Percentiles rank a stretch among this genome's conserved stretches.
phyloP scores from a whole-genome alignment of 2,329 filamentous ascomycete genomes.

The Tetracladium maxilliforme region DNA sequence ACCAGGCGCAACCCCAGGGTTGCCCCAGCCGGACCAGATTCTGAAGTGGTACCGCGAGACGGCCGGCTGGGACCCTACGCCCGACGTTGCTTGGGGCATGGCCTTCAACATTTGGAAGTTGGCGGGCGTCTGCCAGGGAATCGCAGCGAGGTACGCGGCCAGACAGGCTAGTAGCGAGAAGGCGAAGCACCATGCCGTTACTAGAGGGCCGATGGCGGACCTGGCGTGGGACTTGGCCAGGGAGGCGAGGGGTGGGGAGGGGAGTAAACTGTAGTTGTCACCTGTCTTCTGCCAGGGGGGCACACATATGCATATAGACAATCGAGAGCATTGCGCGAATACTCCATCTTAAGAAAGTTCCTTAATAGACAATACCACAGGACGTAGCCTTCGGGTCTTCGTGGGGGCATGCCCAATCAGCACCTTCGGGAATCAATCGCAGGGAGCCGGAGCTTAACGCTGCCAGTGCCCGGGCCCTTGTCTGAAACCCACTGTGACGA shows the following conservation, averaged over 20 bases:
- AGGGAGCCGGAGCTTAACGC: too few species aligned
- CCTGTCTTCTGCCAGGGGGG: too few species aligned
- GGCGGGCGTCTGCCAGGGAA: constrained; percentile 64
- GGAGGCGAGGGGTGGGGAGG: constrained; percentile 22
- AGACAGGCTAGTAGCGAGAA: constrained; percentile 75
- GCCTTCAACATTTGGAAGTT: constrained; percentile 48
- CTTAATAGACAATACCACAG: too few species aligned
- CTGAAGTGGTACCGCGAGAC: constrained; percentile 52
- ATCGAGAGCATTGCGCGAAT: too few species aligned
- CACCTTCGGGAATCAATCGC: too few species aligned
- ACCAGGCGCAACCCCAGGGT: constrained; percentile 22
- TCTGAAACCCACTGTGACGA: too few species aligned
- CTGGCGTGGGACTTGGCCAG: constrained; percentile 64
- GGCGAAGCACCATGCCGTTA: constrained; percentile 49
- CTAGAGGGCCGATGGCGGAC: constrained; percentile 37
- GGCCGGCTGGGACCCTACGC: constrained; percentile 55
- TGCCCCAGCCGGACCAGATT: constrained; percentile 39
- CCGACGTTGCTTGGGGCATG: constrained; percentile 46
- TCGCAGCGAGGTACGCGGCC: constrained; percentile 70
- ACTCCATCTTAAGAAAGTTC: too few species aligned
- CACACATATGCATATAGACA: too few species aligned
- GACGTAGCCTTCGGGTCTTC: too few species aligned
- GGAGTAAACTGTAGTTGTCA: constrained; percentile 25
- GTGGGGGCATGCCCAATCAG: too few species aligned
- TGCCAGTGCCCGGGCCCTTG: too few species aligned